Evolutionary conservation across 2,329 filamentous ascomycete species (phyloP).

Genomic region (Claviceps sp.): DNA sequence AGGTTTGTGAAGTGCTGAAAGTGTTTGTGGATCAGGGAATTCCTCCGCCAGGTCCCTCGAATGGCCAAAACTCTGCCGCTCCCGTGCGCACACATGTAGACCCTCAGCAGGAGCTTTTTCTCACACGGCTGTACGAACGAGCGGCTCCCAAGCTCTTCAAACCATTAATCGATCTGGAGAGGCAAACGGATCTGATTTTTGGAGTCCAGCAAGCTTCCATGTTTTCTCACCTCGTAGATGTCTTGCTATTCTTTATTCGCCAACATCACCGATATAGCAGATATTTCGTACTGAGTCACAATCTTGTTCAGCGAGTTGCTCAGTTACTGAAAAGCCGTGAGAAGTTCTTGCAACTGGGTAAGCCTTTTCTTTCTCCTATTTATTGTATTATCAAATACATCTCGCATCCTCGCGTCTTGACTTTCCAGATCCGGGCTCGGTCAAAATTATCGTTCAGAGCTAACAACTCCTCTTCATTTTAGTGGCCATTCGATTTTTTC

Average conservation of each 20-base stretch:
- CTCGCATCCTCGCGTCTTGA: too few relatives aligned
- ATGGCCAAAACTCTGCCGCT: slow-evolving; percentile 52
- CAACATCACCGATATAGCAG: slow-evolving; percentile 80
- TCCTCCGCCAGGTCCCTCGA: slow-evolving; percentile 33
- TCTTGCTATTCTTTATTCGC: slow-evolving; percentile 85
- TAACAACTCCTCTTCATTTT: neutral
- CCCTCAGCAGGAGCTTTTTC: slow-evolving; percentile 71
- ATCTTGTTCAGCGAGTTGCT: slow-evolving; percentile 63
- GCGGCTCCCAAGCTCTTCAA: slow-evolving; percentile 77
- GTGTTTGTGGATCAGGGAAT: slow-evolving; percentile 68
- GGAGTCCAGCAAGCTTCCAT: slow-evolving; percentile 77
- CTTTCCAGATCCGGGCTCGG: too few relatives aligned
- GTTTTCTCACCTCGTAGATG: slow-evolving; percentile 82
- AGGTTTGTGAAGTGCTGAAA: slow-evolving; percentile 90
- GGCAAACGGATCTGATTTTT: slow-evolving; percentile 54
- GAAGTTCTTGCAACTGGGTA: slow-evolving; percentile 85
- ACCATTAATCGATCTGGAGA: slow-evolving; percentile 70
- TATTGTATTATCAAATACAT: neutral
- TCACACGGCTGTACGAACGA: slow-evolving; percentile 79
- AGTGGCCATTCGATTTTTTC: slow-evolving; percentile 90
- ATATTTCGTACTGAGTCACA: slow-evolving; percentile 71
- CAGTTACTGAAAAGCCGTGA: slow-evolving; percentile 73
- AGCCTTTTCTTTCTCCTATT: slow-evolving; percentile 15
- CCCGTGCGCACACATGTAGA: slow-evolving; percentile 48
- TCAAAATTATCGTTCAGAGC: too few relatives aligned